A percentile compares a stretch with the other conserved stretches of the same genome.
These are phyloP conservation scores for Tricholoma furcatifolium DNA, from an alignment of 768 basidiomycete species.

Conservation along the genomic window DNA sequence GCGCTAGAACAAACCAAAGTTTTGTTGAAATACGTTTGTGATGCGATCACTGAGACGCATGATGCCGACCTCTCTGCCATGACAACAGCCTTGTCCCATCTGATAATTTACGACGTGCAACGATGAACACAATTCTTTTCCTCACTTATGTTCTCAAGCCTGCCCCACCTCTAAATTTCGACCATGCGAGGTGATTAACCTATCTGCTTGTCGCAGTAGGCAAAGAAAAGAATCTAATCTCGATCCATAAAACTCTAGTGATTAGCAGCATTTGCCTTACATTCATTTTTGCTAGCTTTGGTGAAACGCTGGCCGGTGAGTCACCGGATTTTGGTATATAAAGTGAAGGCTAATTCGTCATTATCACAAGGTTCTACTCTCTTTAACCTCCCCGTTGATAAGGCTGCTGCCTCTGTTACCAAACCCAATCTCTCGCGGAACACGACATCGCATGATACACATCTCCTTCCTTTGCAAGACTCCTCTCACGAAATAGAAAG, in stretches of 20 bases:
- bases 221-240: neutral
- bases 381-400: constrained; percentile 12
- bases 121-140: neutral
- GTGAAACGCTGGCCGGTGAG: constrained; percentile 14
- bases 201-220: no score
- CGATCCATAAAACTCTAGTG: neutral
- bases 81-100: constrained; percentile 7
- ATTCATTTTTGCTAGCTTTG: constrained; percentile 7
- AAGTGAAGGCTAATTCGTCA: neutral
- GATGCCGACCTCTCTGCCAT: constrained; percentile 1
- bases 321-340: neutral
- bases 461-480: neutral
- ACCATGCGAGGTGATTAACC: constrained; percentile 10
- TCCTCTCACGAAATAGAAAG: neutral
- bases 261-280: constrained; percentile 12
- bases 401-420: constrained; percentile 1
- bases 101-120: neutral
- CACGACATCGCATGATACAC: constrained; percentile 2
- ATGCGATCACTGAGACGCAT: neutral
- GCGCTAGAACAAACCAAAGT: no score
- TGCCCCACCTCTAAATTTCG: neutral
- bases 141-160: constrained; percentile 4
- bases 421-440: constrained; percentile 9
- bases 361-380: constrained; percentile 11
- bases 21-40: neutral